Base-by-base conservation (phyloP, 148 eudicot species). In the Fagopyrum homotropicum region DNA sequence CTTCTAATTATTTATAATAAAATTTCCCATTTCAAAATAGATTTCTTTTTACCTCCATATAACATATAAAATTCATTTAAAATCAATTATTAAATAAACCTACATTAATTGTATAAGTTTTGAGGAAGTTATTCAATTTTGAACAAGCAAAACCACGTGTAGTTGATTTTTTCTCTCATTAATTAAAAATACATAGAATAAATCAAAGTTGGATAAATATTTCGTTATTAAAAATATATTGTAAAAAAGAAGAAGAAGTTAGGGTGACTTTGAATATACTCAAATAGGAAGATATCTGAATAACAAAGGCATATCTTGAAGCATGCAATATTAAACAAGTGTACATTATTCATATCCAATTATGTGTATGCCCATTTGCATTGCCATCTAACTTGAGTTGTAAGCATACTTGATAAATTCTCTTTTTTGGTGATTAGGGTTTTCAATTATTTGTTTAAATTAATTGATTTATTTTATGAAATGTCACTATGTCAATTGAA, bases 361-460 rank as follows among this genome's bases (percentile, higher is more conserved):
- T 64, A 64, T 64, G 8, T 64, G 46, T 64, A 45, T 45, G 17
- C 45, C 70, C 70, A 64, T 40, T 64, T 64, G 6, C 46, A 45
- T 64, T 64, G 70, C 70, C 70, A 64, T 64, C 70, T 64, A 64
- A 64, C 46, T 64, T 64, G 70, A 64, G 70, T 64, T 64, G 70
- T 64, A 64, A 64, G 70, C 46, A 64, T 64, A 64, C 70, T 64
- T 64, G 70, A 35, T 9, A 35, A 64, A 35, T 64, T 14, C 8
- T 48, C 10, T 6, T 48, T 48, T 6, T 0, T 35, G 35, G 17
- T 14, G 45, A 64, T 64, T 64, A 40, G n/a, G 35, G 15, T 61
- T 35, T 35, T 35, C 40, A 2, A 2, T 35, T 35, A 35, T 35
- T 35, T 12, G 35, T 29, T 30, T 30, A 63, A 5, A 9, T 2